Evolutionary conservation across 2,329 filamentous ascomycete genomes (phyloP).

Genomic region (Aquanectria penicillioides): DNA sequence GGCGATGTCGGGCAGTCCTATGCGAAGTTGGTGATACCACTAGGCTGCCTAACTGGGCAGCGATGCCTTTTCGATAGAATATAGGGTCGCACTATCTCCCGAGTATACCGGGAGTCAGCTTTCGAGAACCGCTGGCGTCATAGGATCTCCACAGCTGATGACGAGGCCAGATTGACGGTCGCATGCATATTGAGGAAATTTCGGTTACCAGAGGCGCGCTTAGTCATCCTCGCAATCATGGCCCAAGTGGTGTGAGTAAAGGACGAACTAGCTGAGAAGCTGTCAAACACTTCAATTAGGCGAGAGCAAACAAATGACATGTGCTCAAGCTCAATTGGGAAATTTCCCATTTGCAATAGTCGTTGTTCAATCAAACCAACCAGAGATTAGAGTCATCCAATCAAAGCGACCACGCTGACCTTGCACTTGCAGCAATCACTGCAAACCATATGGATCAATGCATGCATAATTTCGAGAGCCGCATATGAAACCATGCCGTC

Average conservation of each 20-base stretch:
- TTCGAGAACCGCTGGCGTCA: not conserved
- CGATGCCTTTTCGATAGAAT: conserved; percentile 5
- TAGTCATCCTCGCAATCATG: not conserved
- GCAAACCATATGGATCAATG: not conserved
- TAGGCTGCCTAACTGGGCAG: not conserved
- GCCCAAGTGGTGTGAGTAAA: not conserved
- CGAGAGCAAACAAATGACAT: too few species aligned
- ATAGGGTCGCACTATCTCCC: not conserved
- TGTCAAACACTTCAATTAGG: too few species aligned
- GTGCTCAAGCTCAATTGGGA: too few species aligned
- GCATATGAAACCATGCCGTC: too few species aligned
- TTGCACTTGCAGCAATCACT: not conserved
- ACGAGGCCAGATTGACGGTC: conserved; percentile 8
- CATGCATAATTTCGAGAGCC: too few species aligned
- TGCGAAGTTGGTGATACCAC: not conserved
- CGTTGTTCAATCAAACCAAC: too few species aligned
- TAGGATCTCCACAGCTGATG: not conserved
- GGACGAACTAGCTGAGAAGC: not conserved
- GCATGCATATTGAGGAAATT: conserved; percentile 18
- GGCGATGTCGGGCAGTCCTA: not conserved
- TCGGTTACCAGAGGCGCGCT: conserved; percentile 6
- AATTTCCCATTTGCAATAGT: too few species aligned
- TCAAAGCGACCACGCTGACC: not conserved
- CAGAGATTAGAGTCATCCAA: too few species aligned
- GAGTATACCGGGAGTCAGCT: not conserved